Percentiles rank a stretch among this genome's conserved stretches.
Conservation (phyloP, 192 early-diverging fungal genomes). For the Haplosporangium gracile region DNA sequence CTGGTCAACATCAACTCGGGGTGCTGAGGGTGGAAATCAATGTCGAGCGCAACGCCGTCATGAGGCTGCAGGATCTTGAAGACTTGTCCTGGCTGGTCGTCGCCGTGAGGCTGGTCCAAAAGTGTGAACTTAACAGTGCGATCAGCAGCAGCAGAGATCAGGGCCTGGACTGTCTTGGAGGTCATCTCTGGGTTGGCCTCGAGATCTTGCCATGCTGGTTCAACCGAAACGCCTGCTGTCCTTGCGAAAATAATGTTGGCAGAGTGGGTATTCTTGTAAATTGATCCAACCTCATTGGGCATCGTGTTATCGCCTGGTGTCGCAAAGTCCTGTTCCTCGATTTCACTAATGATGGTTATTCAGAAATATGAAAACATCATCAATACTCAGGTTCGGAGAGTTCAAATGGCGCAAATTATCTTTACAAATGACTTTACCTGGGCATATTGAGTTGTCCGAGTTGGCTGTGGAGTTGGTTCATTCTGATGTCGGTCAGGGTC, state of each 20-base stretch:
- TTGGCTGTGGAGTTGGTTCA: constrained; percentile 53
- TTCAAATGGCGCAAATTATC: constrained; percentile 4
- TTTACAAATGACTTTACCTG: constrained; percentile 9
- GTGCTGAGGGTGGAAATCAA: constrained; percentile 73
- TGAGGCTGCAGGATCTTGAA: constrained; percentile 63
- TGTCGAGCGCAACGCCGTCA: constrained; percentile 70
- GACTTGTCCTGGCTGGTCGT: constrained; percentile 49
- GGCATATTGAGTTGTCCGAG: constrained; percentile 58
- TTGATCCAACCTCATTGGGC: constrained; percentile 45
- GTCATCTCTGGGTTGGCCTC: constrained; percentile 29
- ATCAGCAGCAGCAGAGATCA: constrained; percentile 71
- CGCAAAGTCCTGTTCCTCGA: constrained; percentile 57
- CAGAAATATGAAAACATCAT: background rate
- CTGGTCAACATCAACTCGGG: constrained; percentile 63
- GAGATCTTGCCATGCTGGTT: constrained; percentile 35
- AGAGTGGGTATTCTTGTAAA: constrained; percentile 62
- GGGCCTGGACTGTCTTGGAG: constrained; percentile 35
- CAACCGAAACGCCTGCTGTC: constrained; percentile 41
- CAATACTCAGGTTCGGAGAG: background rate
- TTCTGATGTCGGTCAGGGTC: constrained; percentile 43
- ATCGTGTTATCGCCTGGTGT: constrained; percentile 51
- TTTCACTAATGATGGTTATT: background rate
- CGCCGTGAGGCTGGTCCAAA: constrained; percentile 53
- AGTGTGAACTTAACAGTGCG: constrained; percentile 70
- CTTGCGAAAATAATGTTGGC: constrained; percentile 71